A percentile compares a stretch with the other conserved stretches of the same genome.
Evolutionary conservation across 129 eudicot species (phyloP).

Genomic region (Daucus carota): DNA sequence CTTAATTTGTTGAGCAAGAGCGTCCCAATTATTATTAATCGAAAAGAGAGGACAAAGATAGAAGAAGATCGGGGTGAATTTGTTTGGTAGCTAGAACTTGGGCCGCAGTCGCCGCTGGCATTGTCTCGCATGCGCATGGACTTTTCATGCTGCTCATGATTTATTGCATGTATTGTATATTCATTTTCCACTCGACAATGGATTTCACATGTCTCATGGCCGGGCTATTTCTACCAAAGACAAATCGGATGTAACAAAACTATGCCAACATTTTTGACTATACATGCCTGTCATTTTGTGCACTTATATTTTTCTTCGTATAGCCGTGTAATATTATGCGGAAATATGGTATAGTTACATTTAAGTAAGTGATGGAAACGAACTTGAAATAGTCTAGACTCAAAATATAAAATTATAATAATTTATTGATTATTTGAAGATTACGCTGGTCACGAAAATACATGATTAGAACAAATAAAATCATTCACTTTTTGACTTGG

Average conservation of each 20-base stretch:
- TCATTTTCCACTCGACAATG: not conserved
- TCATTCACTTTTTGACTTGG: too few relatives aligned
- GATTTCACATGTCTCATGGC: not conserved
- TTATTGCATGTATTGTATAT: not conserved
- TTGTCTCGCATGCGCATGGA: slow-evolving; percentile 13
- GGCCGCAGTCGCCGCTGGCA: slow-evolving; percentile 13
- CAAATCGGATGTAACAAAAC: not conserved
- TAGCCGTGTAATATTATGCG: too few relatives aligned
- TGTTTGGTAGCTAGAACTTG: not conserved
- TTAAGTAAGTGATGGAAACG: too few relatives aligned
- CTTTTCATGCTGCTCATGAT: not conserved
- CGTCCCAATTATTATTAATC: not conserved
- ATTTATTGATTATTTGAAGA: too few relatives aligned
- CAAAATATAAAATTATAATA: too few relatives aligned
- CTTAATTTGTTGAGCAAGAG: not conserved
- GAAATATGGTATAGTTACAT: too few relatives aligned
- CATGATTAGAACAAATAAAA: too few relatives aligned
- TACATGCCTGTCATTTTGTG: too few relatives aligned
- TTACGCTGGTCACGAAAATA: too few relatives aligned
- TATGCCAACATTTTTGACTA: slow-evolving; percentile 2
- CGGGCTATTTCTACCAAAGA: not conserved
- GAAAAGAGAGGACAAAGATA: not conserved
- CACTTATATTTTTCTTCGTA: too few relatives aligned
- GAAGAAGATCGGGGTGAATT: not conserved
- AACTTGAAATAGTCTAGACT: too few relatives aligned